These are phyloP conservation scores for Vaccinium myrtillus DNA, from an alignment of 148 eudicot species.

Conservation along the genomic window DNA sequence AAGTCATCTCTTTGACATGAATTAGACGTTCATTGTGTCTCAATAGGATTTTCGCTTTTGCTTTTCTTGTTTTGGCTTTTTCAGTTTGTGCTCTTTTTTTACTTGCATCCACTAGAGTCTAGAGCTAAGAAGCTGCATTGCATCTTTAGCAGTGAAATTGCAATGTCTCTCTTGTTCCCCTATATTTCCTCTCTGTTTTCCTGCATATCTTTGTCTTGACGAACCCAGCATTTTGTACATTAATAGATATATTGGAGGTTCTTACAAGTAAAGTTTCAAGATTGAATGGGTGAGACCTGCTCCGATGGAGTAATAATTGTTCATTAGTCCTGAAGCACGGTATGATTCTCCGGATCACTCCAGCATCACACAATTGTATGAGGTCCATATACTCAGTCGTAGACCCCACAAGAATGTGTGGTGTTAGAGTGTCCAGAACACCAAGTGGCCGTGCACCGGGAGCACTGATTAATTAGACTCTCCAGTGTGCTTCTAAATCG, in stretches of 20 bases:
- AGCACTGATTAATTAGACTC: no score
- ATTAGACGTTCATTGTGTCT: background rate
- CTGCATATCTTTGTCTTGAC: background rate
- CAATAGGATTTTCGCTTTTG: background rate
- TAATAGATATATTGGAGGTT: background rate
- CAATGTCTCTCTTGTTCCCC: background rate
- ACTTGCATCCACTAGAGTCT: background rate
- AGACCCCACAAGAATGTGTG: no score
- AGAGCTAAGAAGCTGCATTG: background rate
- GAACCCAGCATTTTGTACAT: background rate
- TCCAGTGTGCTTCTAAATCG: no score
- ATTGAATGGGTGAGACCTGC: background rate
- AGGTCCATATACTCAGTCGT: no score
- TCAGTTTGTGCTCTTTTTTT: background rate
- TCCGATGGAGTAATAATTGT: no score
- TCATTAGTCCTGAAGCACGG: no score
- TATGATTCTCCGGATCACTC: no score
- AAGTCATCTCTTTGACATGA: background rate
- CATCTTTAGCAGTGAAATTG: background rate
- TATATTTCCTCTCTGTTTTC: background rate
- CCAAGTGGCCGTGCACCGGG: no score
- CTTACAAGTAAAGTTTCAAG: background rate
- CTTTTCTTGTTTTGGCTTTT: background rate
- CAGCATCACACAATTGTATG: no score
- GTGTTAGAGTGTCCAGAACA: no score